phyloP scores from a whole-genome alignment of 345 rosid genomes.

The Pistacia integerrima region DNA sequence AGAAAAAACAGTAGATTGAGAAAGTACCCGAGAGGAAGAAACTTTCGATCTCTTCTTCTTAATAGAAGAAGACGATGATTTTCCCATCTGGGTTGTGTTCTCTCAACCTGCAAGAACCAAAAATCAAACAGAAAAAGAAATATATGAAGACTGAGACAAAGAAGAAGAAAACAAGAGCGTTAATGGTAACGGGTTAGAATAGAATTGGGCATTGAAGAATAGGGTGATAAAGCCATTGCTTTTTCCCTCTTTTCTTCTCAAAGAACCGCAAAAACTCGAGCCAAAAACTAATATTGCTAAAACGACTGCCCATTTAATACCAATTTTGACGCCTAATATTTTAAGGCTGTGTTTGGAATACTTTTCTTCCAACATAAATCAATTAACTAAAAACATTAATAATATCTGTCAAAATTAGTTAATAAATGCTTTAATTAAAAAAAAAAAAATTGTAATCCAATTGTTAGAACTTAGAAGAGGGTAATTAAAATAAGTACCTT shows the following conservation, averaged over 20 bases:
- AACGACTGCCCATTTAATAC: too few species aligned
- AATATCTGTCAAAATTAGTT: too few species aligned
- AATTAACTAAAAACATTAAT: too few species aligned
- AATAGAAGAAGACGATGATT: slow-evolving; percentile 43
- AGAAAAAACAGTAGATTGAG: slow-evolving; percentile 1
- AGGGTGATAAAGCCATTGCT: neutral
- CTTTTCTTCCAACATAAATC: too few species aligned
- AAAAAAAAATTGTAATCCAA: too few species aligned
- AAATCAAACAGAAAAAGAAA: neutral
- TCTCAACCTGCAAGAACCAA: slow-evolving; percentile 24
- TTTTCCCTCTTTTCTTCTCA: neutral
- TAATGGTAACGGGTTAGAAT: slow-evolving; percentile 8
- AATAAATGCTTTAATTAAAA: too few species aligned
- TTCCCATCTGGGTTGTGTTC: slow-evolving; percentile 37
- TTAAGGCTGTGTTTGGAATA: too few species aligned
- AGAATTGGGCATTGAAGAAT: neutral
- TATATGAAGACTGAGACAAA: neutral
- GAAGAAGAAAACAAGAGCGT: neutral
- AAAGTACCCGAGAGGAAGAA: slow-evolving; percentile 47
- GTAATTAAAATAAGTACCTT: too few species aligned
- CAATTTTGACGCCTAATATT: too few species aligned
- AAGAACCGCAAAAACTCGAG: neutral
- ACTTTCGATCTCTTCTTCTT: slow-evolving; percentile 52
- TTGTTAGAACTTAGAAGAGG: too few species aligned
- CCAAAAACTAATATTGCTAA: neutral